Percentiles rank a stretch among this genome's conserved stretches.
Conservation (phyloP, 108 stramenopile species). For the Skeletonema potamos region DNA sequence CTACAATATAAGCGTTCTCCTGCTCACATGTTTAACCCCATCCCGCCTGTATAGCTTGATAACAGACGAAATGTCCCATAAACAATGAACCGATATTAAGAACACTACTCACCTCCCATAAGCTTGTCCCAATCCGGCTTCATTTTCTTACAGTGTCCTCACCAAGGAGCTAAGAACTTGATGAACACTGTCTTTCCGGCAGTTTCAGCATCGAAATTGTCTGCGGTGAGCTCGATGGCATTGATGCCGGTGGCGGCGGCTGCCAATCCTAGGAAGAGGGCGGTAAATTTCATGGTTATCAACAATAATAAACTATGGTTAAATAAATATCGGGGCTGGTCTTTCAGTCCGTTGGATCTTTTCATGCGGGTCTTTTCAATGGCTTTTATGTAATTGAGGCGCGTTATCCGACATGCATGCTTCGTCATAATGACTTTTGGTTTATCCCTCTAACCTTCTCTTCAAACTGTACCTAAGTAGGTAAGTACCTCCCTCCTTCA, state of each 20-base stretch:
- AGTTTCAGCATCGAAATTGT: conserved; percentile 61
- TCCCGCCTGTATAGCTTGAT: background rate
- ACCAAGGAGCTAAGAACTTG: conserved; percentile 79
- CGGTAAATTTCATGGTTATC: conserved; percentile 38
- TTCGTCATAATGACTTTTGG: no score
- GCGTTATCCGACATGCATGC: no score
- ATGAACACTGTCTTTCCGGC: conserved; percentile 76
- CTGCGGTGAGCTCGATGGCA: conserved; percentile 57
- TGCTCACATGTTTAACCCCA: no score
- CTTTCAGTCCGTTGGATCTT: no score
- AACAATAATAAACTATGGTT: no score
- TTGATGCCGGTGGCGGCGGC: conserved; percentile 11
- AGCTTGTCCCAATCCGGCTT: conserved; percentile 78
- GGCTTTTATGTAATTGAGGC: no score
- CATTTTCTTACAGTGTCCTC: conserved; percentile 54
- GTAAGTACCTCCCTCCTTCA: no score
- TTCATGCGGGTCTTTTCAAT: no score
- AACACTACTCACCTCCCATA: conserved; percentile 26
- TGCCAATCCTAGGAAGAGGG: conserved; percentile 9
- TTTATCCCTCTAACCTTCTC: no score
- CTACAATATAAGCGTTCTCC: no score
- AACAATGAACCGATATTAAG: background rate
- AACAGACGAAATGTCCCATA: background rate
- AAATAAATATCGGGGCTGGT: no score
- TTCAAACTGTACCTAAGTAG: no score